phyloP scores from a whole-genome alignment of 2,329 filamentous ascomycete genomes.

The Aspergillus latus region DNA sequence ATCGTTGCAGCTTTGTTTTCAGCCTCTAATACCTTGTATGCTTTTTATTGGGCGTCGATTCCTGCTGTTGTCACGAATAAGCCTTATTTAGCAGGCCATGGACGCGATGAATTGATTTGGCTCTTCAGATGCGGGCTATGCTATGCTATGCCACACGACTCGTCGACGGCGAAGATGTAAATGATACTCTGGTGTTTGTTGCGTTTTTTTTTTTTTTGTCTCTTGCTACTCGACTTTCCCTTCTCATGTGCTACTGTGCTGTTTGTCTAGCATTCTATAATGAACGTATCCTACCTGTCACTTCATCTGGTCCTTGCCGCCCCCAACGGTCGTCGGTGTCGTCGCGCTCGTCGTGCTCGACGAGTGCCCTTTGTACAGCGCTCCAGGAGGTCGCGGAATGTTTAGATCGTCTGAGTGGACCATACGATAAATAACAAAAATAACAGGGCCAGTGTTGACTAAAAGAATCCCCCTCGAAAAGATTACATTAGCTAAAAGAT shows the following conservation, averaged over 20 bases:
- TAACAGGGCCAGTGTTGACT: not conserved
- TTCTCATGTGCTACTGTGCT: conserved; percentile 19
- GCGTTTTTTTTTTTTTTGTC: conserved; percentile 36
- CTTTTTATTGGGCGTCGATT: conserved; percentile 37
- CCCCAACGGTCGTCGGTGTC: too few relatives aligned
- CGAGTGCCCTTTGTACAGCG: too few relatives aligned
- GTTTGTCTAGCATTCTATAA: conserved; percentile 25
- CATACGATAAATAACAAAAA: not conserved
- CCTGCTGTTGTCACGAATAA: conserved; percentile 32
- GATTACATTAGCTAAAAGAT: conserved; percentile 21
- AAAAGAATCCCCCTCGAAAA: not conserved
- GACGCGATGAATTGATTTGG: conserved; percentile 30
- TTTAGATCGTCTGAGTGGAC: not conserved
- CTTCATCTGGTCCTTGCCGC: not conserved
- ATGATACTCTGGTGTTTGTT: conserved; percentile 44
- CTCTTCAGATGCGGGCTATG: conserved; percentile 26
- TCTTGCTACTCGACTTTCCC: conserved; percentile 19
- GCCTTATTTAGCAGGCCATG: conserved; percentile 29
- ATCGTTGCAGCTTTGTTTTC: conserved; percentile 34
- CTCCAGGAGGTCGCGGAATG: not conserved
- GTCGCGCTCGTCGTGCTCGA: too few relatives aligned
- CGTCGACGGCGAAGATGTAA: conserved; percentile 42
- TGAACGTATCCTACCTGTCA: conserved; percentile 15
- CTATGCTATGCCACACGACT: conserved; percentile 27
- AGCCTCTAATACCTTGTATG: conserved; percentile 39